Conservation (phyloP, 352 stramenopile species). For the Saprolegnia parasitica region DNA sequence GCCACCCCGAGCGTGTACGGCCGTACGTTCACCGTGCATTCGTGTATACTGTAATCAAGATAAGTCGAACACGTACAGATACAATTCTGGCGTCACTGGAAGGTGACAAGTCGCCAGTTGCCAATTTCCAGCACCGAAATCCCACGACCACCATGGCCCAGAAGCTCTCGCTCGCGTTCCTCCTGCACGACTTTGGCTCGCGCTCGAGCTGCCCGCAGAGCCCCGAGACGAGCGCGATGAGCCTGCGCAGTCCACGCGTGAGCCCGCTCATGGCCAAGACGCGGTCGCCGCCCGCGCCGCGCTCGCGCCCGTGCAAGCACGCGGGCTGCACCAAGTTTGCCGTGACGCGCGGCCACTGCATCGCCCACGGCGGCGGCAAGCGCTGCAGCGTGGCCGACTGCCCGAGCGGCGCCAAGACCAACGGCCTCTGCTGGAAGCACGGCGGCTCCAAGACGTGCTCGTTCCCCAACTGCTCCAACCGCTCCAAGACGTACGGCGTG, state of each 20-base stretch:
- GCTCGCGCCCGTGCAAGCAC: slow-evolving; percentile 68
- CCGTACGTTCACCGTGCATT: neutral
- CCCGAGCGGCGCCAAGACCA: slow-evolving; percentile 71
- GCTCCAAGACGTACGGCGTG: slow-evolving; percentile 67
- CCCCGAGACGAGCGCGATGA: neutral
- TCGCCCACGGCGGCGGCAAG: slow-evolving; percentile 70
- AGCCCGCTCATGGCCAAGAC: neutral
- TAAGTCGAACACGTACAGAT: neutral
- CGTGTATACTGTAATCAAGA: neutral
- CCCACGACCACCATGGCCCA: too few relatives aligned
- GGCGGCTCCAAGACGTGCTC: slow-evolving; percentile 73
- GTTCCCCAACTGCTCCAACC: slow-evolving; percentile 55
- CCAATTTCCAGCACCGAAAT: slow-evolving; percentile 5
- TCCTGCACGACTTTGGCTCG: neutral
- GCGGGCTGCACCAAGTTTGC: slow-evolving; percentile 71
- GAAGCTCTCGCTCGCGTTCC: slow-evolving; percentile 8
- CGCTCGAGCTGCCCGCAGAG: neutral
- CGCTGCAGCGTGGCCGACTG: slow-evolving; percentile 55
- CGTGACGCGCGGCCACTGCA: slow-evolving; percentile 69
- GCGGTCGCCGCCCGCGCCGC: neutral
- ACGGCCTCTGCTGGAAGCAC: slow-evolving; percentile 72
- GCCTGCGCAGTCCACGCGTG: neutral
- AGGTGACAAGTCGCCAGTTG: neutral
- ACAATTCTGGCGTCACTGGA: neutral
- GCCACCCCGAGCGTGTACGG: neutral